Evolutionary conservation across 495 filamentous ascomycete genomes (phyloP).

Genomic region (Barbatosphaeria neglecta): DNA sequence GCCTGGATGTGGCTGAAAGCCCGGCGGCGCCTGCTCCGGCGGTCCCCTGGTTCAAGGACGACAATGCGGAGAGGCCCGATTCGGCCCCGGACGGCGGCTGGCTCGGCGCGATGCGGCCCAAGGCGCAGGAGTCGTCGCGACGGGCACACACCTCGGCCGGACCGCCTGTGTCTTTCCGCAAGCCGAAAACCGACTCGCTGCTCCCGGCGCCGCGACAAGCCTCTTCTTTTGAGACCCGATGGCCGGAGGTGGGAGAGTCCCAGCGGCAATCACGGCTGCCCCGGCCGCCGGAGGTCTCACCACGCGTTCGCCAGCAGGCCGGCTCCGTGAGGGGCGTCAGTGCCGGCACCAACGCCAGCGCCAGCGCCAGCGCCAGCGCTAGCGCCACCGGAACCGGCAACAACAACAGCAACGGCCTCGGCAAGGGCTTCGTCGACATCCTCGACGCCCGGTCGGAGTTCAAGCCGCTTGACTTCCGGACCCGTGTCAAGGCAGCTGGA

Average conservation of each 20-base stretch:
- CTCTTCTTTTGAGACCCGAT: slow-evolving; percentile 8
- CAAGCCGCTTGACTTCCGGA: slow-evolving; percentile 29
- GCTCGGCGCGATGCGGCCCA: slow-evolving; percentile 1
- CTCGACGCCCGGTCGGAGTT: slow-evolving; percentile 41
- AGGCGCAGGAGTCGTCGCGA: slow-evolving; percentile 5
- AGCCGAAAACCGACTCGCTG: slow-evolving; percentile 1
- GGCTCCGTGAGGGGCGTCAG: slow-evolving; percentile 11
- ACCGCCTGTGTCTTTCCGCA: slow-evolving; percentile 16
- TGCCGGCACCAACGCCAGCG: no score
- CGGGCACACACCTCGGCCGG: slow-evolving; percentile 1
- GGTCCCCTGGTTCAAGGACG: slow-evolving; percentile 14
- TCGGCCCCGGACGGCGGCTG: slow-evolving; percentile 21
- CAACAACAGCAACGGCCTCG: no score
- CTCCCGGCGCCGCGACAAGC: slow-evolving; percentile 8
- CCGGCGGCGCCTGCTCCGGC: slow-evolving; percentile 16
- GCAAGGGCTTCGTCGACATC: slow-evolving; percentile 30
- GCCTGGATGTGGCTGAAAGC: slow-evolving; percentile 10
- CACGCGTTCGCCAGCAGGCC: slow-evolving; percentile 5
- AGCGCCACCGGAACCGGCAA: no score
- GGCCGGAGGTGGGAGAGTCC: slow-evolving; percentile 5
- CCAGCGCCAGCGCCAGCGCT: no score
- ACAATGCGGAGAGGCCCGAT: slow-evolving; percentile 19
- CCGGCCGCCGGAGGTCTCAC: neutral
- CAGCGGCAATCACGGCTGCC: neutral
- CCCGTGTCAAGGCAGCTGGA: slow-evolving; percentile 33